Evolutionary conservation across 2,329 filamentous ascomycete genomes (phyloP).

Genomic region (Claviceps purpurea): DNA sequence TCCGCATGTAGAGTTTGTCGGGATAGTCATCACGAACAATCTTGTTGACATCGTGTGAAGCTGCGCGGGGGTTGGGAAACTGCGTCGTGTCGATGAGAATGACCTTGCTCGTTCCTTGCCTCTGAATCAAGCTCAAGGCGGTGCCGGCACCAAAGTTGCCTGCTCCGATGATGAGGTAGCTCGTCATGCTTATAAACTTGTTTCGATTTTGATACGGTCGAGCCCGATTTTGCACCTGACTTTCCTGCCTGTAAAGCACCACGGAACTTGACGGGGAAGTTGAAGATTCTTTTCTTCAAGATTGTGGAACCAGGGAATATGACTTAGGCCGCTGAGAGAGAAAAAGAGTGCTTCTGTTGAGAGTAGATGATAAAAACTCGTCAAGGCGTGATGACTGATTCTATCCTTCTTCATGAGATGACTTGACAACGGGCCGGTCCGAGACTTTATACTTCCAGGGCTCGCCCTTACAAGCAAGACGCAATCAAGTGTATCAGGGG

Average conservation of each 20-base stretch:
- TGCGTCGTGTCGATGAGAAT: slow-evolving; percentile 23
- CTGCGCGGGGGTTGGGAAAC: slow-evolving; percentile 25
- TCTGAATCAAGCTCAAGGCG: slow-evolving; percentile 21
- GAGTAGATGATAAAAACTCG: too few relatives aligned
- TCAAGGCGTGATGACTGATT: not conserved
- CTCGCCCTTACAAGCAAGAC: not conserved
- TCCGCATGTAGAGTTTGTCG: slow-evolving; percentile 25
- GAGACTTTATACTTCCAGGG: slow-evolving; percentile 7
- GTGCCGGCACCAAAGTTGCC: slow-evolving; percentile 32
- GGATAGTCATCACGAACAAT: slow-evolving; percentile 30
- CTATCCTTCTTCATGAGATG: not conserved
- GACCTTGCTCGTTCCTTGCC: slow-evolving; percentile 15
- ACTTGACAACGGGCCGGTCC: not conserved
- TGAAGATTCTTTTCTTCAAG: not conserved
- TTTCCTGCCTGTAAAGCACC: not conserved
- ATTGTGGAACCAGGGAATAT: not conserved
- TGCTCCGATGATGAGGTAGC: slow-evolving; percentile 26
- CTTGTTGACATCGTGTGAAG: slow-evolving; percentile 35
- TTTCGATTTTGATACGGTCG: not conserved
- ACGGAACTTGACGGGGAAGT: not conserved
- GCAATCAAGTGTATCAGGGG: not conserved
- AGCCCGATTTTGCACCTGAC: not conserved
- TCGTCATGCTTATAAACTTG: slow-evolving; percentile 4
- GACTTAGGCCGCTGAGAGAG: not conserved
- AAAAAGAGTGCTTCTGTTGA: not conserved